phyloP scores from a whole-genome alignment of 2,329 filamentous ascomycete species.

The Dichotomopilus funicola region DNA sequence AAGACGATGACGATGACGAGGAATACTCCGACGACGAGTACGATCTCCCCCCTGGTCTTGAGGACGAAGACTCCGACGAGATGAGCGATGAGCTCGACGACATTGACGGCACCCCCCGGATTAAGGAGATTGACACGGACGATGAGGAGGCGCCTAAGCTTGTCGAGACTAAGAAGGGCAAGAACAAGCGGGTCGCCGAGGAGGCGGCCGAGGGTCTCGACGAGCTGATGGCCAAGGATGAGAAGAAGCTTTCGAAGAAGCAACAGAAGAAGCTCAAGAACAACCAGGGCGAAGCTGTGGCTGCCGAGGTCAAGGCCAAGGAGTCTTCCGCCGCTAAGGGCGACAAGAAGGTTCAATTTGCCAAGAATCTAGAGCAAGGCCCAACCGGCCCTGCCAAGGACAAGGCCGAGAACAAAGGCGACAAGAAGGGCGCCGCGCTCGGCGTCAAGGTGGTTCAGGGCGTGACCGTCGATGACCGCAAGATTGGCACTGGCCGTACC shows the following conservation, averaged over 20 bases:
- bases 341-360: conserved; percentile 97
- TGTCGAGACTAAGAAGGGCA: conserved; percentile 56
- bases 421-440: conserved; percentile 44
- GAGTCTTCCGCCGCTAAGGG: conserved; percentile 40
- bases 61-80: conserved; percentile 63
- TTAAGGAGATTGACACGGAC: conserved; percentile 76
- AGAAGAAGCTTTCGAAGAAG: conserved; percentile 85
- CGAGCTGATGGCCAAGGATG: conserved; percentile 75
- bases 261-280: conserved; percentile 98
- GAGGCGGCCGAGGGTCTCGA: conserved; percentile 65
- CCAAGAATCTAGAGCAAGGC: conserved; percentile 97
- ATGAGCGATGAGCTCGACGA: conserved; percentile 73
- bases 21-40: conserved; percentile 68
- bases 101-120: conserved; percentile 63
- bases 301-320: conserved; percentile 52
- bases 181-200: conserved; percentile 79
- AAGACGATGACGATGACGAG: conserved; percentile 56
- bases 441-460: conserved; percentile 77
- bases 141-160: conserved; percentile 67
- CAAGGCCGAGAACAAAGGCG: conserved; percentile 34
- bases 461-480: conserved; percentile 93
- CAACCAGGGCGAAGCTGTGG: conserved; percentile 85
- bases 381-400: conserved; percentile 63
- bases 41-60: conserved; percentile 72
- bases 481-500: conserved; percentile 73